A percentile compares a stretch with the other conserved stretches of the same genome.
Evolutionary conservation across 2,329 filamentous ascomycete species (phyloP).

Genomic region (Berkeleyomyces rouxiae): DNA sequence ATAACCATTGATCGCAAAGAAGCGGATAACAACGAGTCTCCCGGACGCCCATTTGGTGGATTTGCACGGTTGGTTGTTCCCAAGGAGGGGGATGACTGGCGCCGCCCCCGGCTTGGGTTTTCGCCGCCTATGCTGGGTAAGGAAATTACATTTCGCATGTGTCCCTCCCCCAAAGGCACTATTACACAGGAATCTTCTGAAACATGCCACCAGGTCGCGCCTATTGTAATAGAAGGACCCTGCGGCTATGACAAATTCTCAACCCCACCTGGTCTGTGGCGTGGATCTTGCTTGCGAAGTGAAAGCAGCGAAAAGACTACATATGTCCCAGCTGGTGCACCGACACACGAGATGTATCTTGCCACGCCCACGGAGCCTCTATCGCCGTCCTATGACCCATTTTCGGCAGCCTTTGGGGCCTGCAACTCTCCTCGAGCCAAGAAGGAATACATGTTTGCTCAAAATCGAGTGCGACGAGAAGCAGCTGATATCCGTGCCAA

Average conservation of each 20-base stretch:
- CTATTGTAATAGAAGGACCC: background rate
- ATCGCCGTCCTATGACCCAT: conserved; percentile 22
- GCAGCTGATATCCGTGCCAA: conserved; percentile 13
- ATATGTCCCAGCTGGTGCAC: conserved; percentile 6
- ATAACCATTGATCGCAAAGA: background rate
- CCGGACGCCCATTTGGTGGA: conserved; percentile 1
- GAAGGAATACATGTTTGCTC: conserved; percentile 3
- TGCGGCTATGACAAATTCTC: background rate
- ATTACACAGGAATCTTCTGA: background rate
- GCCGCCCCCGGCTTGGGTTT: conserved; percentile 30
- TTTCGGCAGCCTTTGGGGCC: conserved; percentile 24
- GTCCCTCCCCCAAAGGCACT: conserved; percentile 67
- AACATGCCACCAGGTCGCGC: background rate
- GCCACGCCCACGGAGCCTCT: conserved; percentile 10
- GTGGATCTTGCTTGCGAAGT: conserved; percentile 44
- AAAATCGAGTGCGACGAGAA: background rate
- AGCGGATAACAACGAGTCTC: background rate
- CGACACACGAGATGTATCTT: conserved; percentile 7
- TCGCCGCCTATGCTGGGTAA: conserved; percentile 78
- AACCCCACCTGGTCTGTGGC: conserved; percentile 47
- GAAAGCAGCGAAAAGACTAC: conserved; percentile 3
- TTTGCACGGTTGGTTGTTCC: conserved; percentile 4
- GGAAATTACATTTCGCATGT: conserved; percentile 66
- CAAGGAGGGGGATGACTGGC: conserved; percentile 3
- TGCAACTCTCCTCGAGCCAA: background rate